phyloP scores from a whole-genome alignment of 2,329 filamentous ascomycete genomes.

The Tolypocladium tundrense region DNA sequence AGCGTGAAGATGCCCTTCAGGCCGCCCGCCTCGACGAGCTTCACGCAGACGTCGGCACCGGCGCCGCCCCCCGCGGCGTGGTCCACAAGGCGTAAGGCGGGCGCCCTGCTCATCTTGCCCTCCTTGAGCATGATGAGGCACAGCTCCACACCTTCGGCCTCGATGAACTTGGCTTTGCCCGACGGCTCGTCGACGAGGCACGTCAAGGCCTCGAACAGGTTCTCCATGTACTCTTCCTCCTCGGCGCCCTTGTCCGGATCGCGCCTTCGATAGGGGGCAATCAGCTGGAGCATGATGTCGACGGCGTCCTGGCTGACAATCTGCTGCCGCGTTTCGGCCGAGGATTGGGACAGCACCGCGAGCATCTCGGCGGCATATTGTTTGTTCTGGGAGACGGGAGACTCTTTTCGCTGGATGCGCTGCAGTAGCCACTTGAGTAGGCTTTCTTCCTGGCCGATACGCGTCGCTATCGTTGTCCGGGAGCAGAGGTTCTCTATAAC shows the following conservation, averaged over 20 bases:
- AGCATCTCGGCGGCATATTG: conserved; percentile 90
- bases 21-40: conserved; percentile 71
- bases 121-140: conserved; percentile 86
- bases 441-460: conserved; percentile 57
- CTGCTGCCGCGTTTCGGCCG: conserved; percentile 50
- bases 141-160: conserved; percentile 86
- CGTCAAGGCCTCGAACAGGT: conserved; percentile 78
- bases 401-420: conserved; percentile 61
- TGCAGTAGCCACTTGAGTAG: conserved; percentile 69
- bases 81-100: conserved; percentile 73
- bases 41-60: conserved; percentile 58
- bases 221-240: conserved; percentile 92
- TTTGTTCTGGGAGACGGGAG: conserved; percentile 73
- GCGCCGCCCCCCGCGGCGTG: conserved; percentile 52
- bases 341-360: conserved; percentile 76
- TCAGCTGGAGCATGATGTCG: conserved; percentile 70
- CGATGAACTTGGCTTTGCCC: conserved; percentile 74
- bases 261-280: conserved; percentile 73
- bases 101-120: conserved; percentile 69
- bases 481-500: conserved; percentile 83
- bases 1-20: conserved; percentile 77
- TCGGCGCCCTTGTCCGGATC: conserved; percentile 79
- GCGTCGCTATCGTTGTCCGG: conserved; percentile 55
- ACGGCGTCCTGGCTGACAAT: conserved; percentile 60
- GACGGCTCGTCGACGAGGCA: conserved; percentile 65